Percentiles rank a stretch among this genome's conserved stretches.
Conservation (phyloP, 108 stramenopile species). For the Cyclotella kingstonii region DNA sequence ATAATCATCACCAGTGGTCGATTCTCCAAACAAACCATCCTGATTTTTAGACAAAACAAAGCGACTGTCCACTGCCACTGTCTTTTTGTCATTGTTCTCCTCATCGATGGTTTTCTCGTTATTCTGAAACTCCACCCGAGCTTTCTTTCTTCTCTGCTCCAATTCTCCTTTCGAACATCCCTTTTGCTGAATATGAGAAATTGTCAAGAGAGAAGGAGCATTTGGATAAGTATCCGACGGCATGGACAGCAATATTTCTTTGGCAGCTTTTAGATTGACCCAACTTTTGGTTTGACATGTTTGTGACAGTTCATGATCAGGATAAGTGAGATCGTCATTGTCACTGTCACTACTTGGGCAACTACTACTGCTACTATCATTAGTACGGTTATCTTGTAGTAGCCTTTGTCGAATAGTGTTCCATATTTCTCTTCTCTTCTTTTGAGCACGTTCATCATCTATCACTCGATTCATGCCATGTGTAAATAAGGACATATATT, state of each 20-base stretch:
- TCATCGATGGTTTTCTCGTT: neutral
- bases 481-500: conserved; percentile 70
- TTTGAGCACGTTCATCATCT: conserved; percentile 50
- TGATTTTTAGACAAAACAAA: conserved; percentile 36
- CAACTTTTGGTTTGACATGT: conserved; percentile 23
- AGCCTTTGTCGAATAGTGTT: conserved; percentile 54
- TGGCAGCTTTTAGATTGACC: conserved; percentile 37
- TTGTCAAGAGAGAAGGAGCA: conserved; percentile 10
- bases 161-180: no score
- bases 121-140: neutral
- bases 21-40: conserved; percentile 34
- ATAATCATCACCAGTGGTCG: conserved; percentile 43
- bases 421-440: conserved; percentile 46
- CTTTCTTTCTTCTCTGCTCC: conserved; percentile 8
- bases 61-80: conserved; percentile 13
- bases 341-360: neutral
- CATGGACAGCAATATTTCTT: conserved; percentile 36
- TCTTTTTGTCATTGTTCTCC: neutral
- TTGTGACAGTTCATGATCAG: no score
- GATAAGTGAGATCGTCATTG: no score
- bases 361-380: conserved; percentile 1
- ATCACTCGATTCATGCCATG: conserved; percentile 52
- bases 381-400: conserved; percentile 39
- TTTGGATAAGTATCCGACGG: conserved; percentile 37
- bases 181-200: no score